Conservation (phyloP, 345 rosid species). For the Syzygium grande region DNA sequence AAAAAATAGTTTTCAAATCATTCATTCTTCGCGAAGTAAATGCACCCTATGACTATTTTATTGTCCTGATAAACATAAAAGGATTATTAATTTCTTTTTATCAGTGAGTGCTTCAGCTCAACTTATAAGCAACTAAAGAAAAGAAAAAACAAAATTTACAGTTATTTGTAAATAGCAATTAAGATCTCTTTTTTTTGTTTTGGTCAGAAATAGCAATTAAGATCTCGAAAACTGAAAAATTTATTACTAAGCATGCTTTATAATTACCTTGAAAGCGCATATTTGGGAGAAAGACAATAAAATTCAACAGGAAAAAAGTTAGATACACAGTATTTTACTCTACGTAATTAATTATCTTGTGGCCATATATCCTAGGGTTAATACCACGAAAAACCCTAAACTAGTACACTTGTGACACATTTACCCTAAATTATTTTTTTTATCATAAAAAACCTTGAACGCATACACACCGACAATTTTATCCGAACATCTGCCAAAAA, state of each 20-base stretch:
- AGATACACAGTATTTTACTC: not conserved
- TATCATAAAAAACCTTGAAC: too few relatives aligned
- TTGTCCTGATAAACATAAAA: not conserved
- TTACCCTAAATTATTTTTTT: too few relatives aligned
- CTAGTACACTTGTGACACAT: too few relatives aligned
- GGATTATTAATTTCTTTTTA: not conserved
- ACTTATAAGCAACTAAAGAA: not conserved
- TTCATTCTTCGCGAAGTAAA: not conserved
- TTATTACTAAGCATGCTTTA: not conserved
- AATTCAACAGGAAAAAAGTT: not conserved
- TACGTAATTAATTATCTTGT: not conserved
- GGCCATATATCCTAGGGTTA: not conserved
- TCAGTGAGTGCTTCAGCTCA: not conserved
- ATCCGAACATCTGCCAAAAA: too few relatives aligned
- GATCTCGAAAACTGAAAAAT: not conserved
- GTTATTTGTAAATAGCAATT: not conserved
- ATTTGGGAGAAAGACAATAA: not conserved
- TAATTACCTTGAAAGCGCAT: not conserved
- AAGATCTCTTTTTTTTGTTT: not conserved
- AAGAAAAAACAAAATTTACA: not conserved
- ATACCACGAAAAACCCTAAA: too few relatives aligned
- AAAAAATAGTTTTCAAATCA: not conserved
- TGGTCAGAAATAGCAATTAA: not conserved
- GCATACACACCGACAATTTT: too few relatives aligned
- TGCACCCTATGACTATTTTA: not conserved